Percentiles rank a stretch among this genome's conserved stretches.
These are phyloP conservation scores for Eimeria praecox DNA, from an alignment of 169 alveolate species.

Conservation along the genomic window DNA sequence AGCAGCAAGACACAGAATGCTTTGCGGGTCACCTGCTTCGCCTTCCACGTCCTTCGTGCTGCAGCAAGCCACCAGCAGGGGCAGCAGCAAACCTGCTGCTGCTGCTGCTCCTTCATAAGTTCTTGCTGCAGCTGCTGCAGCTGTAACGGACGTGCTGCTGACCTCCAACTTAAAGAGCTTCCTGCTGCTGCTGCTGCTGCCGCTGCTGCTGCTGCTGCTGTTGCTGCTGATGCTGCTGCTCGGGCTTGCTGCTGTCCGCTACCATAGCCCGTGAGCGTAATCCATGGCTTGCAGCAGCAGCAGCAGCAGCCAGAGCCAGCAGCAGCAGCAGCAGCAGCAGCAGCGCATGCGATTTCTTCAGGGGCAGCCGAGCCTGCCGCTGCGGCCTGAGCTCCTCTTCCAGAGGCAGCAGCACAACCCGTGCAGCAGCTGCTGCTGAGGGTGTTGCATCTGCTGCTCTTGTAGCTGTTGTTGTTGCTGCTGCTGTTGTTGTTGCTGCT, in stretches of 20 bases:
- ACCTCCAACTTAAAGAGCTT: not conserved
- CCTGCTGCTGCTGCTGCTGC: conserved; percentile 32
- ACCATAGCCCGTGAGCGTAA: not conserved
- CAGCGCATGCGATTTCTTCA: not conserved
- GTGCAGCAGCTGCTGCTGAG: conserved; percentile 59
- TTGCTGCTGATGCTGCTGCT: conserved; percentile 8
- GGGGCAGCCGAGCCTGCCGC: not conserved
- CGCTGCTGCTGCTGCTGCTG: conserved; percentile 43
- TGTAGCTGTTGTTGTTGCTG: not conserved
- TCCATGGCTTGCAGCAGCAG: conserved; percentile 73
- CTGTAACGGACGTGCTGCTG: conserved; percentile 45
- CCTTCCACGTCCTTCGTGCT: conserved; percentile 35
- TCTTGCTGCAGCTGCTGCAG: conserved; percentile 59
- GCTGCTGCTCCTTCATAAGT: conserved; percentile 50
- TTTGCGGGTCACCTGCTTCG: not conserved
- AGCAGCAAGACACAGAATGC: conserved; percentile 39
- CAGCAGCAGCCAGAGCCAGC: conserved; percentile 7
- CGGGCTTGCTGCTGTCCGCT: not conserved
- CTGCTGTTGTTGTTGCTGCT: conserved; percentile 37
- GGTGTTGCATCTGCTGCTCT: not conserved
- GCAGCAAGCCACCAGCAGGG: conserved; percentile 57
- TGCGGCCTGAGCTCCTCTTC: not conserved
- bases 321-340: conserved; percentile 45
- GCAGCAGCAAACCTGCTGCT: conserved; percentile 63
- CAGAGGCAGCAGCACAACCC: not conserved